A percentile compares a stretch with the other conserved stretches of the same genome.
Evolutionary conservation across 805 yeast species (phyloP).

Genomic region (Ogataea haglerorum): DNA sequence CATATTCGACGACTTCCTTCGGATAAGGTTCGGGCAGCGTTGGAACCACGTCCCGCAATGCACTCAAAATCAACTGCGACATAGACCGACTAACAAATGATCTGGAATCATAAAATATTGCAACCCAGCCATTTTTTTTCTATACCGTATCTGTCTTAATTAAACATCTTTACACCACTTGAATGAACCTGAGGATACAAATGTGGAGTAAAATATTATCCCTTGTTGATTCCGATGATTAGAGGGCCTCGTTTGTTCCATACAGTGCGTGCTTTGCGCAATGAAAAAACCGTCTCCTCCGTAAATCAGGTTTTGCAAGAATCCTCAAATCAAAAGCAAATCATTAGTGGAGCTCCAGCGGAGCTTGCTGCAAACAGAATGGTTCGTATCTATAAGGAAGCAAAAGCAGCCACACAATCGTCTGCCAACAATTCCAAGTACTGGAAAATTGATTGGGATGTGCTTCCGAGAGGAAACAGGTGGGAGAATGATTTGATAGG

Average conservation of each 20-base stretch:
- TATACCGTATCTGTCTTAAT: constrained; percentile 11
- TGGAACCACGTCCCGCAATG: constrained; percentile 50
- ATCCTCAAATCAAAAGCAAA: constrained; percentile 41
- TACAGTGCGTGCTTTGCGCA: constrained; percentile 5
- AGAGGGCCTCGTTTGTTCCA: constrained; percentile 11
- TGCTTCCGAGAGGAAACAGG: constrained; percentile 68
- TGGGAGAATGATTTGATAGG: constrained; percentile 92
- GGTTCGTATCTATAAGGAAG: constrained; percentile 72
- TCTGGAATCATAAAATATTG: not conserved
- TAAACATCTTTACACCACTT: constrained; percentile 10
- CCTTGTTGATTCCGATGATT: not conserved
- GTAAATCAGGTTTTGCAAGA: constrained; percentile 11
- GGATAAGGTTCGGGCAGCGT: constrained; percentile 45
- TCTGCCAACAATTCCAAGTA: constrained; percentile 49
- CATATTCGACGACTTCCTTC: constrained; percentile 35
- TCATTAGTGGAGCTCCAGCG: constrained; percentile 73
- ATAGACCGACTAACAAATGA: constrained; percentile 14
- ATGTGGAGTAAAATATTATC: constrained; percentile 7
- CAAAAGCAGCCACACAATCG: constrained; percentile 80
- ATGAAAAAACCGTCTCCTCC: constrained; percentile 4
- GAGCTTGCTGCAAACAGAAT: constrained; percentile 57
- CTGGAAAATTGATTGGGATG: constrained; percentile 87
- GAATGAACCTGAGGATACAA: not conserved
- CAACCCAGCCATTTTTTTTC: constrained; percentile 13
- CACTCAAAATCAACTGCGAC: constrained; percentile 34